A percentile compares a stretch with the other conserved stretches of the same genome.
These are phyloP conservation scores for Penicillium sp. DNA, from an alignment of 2,329 filamentous ascomycete species.

Conservation along the genomic window DNA sequence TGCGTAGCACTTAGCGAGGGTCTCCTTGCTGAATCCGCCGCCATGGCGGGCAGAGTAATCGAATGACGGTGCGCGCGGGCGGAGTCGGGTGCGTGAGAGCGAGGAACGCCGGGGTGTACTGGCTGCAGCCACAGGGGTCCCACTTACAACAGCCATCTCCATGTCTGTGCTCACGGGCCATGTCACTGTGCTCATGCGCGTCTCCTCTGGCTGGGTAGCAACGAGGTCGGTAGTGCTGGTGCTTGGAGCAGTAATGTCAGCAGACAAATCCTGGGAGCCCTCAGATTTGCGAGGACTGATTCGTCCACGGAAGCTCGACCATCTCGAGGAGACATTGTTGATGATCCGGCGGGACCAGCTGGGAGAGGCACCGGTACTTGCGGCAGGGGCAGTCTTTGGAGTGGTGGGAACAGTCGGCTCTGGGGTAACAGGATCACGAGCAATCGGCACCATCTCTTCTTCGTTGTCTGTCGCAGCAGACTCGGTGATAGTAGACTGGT, in stretches of 20 bases:
- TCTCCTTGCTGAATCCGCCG: slow-evolving; percentile 3
- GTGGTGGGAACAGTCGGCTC: neutral
- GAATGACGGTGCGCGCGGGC: neutral
- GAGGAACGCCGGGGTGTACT: neutral
- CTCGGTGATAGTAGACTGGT: slow-evolving; percentile 24
- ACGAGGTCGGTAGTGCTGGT: neutral
- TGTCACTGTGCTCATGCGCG: neutral
- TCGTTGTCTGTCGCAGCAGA: slow-evolving; percentile 20
- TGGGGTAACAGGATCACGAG: neutral
- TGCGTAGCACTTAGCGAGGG: slow-evolving; percentile 7
- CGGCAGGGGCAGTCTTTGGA: slow-evolving; percentile 2
- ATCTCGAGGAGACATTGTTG: slow-evolving; percentile 16
- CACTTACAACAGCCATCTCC: neutral
- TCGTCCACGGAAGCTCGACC: slow-evolving; percentile 17
- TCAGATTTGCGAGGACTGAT: neutral
- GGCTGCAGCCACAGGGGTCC: neutral
- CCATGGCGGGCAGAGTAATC: neutral
- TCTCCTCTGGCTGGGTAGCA: neutral
- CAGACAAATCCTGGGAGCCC: neutral
- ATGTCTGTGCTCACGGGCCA: neutral
- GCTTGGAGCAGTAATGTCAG: neutral
- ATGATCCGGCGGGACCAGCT: slow-evolving; percentile 16
- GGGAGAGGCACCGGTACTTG: neutral
- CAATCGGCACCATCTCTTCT: neutral
- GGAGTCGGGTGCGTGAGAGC: neutral